Percentiles rank a stretch among this genome's conserved stretches.
phyloP scores from a whole-genome alignment of 1,139 yeast species.

The Geotrichum aggregatum region DNA sequence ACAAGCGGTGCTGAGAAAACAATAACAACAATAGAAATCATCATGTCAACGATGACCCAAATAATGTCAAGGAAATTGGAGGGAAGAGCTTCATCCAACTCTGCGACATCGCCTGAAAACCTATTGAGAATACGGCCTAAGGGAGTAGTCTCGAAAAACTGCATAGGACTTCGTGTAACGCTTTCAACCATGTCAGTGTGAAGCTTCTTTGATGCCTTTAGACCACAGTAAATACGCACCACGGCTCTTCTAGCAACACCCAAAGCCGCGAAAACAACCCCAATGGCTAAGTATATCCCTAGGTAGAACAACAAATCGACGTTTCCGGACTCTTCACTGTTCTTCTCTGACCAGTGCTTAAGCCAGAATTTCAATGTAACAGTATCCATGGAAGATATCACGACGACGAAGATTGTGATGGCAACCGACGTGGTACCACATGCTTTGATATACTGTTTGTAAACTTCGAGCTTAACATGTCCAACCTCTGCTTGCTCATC shows the following conservation, averaged over 20 bases:
- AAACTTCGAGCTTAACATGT: conserved; percentile 80
- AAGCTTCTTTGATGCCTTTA: conserved; percentile 70
- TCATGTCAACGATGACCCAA: conserved; percentile 51
- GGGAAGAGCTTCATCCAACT: conserved; percentile 59
- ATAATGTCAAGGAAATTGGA: conserved; percentile 43
- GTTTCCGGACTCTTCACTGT: conserved; percentile 60
- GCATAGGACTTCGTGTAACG: conserved; percentile 73
- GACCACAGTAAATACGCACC: conserved; percentile 75
- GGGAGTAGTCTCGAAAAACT: conserved; percentile 64
- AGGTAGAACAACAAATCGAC: conserved; percentile 64
- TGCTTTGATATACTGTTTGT: conserved; percentile 72
- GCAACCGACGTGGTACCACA: conserved; percentile 69
- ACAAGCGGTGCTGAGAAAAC: conserved; percentile 67
- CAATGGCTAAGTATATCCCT: conserved; percentile 65
- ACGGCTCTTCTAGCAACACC: conserved; percentile 59
- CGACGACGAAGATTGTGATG: conserved; percentile 44
- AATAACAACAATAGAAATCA: conserved; percentile 65
- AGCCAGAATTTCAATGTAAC: conserved; percentile 73
- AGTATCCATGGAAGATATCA: conserved; percentile 48
- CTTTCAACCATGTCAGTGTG: conserved; percentile 77
- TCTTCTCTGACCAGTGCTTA: conserved; percentile 93
- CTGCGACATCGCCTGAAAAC: conserved; percentile 67
- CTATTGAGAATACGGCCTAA: conserved; percentile 67
- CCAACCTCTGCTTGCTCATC: conserved; percentile 79
- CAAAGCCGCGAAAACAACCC: conserved; percentile 57